These are phyloP conservation scores for Vitis hybrid DNA, from an alignment of 177 flowering plant genomes.

Conservation along the genomic window DNA sequence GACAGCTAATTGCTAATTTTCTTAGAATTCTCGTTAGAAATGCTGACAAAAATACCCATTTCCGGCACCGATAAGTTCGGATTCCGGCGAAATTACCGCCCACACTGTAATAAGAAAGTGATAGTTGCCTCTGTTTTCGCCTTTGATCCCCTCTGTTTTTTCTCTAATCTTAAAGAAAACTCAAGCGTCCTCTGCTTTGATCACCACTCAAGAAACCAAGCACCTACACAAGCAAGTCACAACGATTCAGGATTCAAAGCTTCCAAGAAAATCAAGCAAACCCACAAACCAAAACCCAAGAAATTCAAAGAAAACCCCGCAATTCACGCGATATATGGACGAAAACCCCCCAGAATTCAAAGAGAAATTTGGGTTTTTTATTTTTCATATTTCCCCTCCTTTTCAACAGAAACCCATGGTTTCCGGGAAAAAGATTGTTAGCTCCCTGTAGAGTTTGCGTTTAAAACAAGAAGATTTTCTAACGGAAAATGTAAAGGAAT, in stretches of 20 bases:
- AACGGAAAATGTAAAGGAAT: conserved; percentile 8
- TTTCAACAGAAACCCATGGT: conserved; percentile 15
- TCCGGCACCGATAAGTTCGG: neutral
- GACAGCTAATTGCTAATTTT: conserved; percentile 32
- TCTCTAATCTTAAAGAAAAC: conserved; percentile 23
- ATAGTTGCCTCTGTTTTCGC: too few species aligned
- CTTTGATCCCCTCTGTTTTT: neutral
- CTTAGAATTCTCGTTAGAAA: conserved; percentile 14
- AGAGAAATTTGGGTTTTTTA: too few species aligned
- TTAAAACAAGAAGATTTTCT: neutral
- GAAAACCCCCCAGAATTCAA: neutral
- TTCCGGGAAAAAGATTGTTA: conserved; percentile 1
- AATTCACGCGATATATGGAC: neutral
- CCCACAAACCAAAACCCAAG: neutral
- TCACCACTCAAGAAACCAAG: conserved; percentile 16
- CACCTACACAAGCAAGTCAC: neutral
- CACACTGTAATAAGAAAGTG: neutral
- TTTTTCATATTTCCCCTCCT: too few species aligned
- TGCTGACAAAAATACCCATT: conserved; percentile 2
- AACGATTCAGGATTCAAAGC: conserved; percentile 4
- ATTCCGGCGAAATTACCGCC: neutral
- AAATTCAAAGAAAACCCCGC: conserved; percentile 6
- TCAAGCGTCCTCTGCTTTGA: conserved; percentile 19
- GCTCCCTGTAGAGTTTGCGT: neutral
- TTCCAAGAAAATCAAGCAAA: conserved; percentile 17